A percentile compares a stretch with the other conserved stretches of the same genome.
Conservation (phyloP, 371 early-diverging fungal genomes). For the Mortierella sp. region DNA sequence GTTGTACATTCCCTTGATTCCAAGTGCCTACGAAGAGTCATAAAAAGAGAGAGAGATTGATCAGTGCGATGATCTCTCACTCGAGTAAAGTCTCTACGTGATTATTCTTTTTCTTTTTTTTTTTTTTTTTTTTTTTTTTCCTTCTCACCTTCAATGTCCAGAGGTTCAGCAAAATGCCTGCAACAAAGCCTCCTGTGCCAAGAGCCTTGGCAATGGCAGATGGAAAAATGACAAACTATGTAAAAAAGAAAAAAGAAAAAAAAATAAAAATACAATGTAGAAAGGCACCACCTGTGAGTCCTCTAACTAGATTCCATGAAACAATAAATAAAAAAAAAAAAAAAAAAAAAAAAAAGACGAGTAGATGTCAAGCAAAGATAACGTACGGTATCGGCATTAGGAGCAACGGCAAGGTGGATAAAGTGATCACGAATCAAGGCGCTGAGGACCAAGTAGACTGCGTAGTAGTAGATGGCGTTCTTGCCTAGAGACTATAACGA, state of each 20-base stretch:
- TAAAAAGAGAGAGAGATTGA: neutral
- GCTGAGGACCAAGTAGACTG: slow-evolving; percentile 57
- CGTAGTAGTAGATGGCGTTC: slow-evolving; percentile 61
- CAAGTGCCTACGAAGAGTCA: slow-evolving; percentile 40
- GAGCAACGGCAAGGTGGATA: slow-evolving; percentile 52
- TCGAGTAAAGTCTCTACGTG: slow-evolving; percentile 1
- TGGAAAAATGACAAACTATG: slow-evolving; percentile 45
- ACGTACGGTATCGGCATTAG: slow-evolving; percentile 47
- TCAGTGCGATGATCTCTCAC: too few species aligned
- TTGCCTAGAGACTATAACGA: slow-evolving; percentile 35
- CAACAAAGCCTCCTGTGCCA: slow-evolving; percentile 47
- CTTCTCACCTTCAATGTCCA: slow-evolving; percentile 58
- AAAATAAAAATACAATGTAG: neutral
- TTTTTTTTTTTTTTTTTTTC: neutral
- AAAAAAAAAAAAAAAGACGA: neutral
- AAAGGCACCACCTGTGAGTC: too few species aligned
- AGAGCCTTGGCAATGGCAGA: slow-evolving; percentile 28
- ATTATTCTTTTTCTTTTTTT: neutral
- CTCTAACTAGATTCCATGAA: too few species aligned
- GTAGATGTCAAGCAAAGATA: too few species aligned
- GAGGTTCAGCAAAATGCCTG: slow-evolving; percentile 56
- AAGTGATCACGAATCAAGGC: slow-evolving; percentile 61
- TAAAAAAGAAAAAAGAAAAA: neutral
- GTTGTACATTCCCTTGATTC: slow-evolving; percentile 66
- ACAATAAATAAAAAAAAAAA: neutral